phyloP scores from a whole-genome alignment of 225 moss, liverwort and hornwort species.

The Anthoceros angustus region DNA sequence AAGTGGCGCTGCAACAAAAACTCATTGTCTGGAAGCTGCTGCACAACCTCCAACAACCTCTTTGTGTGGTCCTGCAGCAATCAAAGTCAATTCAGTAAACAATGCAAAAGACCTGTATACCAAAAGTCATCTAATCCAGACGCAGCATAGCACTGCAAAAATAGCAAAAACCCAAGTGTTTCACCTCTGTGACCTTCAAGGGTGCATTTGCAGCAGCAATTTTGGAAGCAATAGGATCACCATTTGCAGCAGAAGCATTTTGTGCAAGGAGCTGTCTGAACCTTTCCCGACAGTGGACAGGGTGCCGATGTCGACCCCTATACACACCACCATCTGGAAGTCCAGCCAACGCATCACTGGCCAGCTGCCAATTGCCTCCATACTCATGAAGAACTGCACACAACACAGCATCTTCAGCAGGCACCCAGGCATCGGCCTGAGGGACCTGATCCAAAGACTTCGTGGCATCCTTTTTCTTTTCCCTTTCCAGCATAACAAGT shows the following conservation, averaged over 20 bases:
- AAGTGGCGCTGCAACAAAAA: conserved; percentile 79
- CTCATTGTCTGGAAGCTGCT: conserved; percentile 72
- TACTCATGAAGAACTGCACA: conserved; percentile 99
- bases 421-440: conserved; percentile 52
- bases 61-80: conserved; percentile 66
- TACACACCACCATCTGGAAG: conserved; percentile 67
- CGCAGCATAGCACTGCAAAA: background rate
- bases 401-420: conserved; percentile 76
- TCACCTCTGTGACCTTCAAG: conserved; percentile 86
- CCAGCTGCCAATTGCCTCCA: conserved; percentile 92
- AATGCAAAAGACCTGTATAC: background rate
- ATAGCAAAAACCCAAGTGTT: background rate
- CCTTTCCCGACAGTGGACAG: conserved; percentile 71
- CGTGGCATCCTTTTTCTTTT: conserved; percentile 61
- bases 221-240: conserved; percentile 56
- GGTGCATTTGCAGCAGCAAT: conserved; percentile 53
- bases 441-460: conserved; percentile 48
- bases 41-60: conserved; percentile 56
- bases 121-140: background rate
- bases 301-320: conserved; percentile 74
- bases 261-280: conserved; percentile 81
- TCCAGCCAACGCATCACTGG: conserved; percentile 74
- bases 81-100: background rate
- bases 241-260: conserved; percentile 51
- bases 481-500: conserved; percentile 80